Conservation (phyloP, 129 eudicot species). For the Centrapalus pauciflorus region DNA sequence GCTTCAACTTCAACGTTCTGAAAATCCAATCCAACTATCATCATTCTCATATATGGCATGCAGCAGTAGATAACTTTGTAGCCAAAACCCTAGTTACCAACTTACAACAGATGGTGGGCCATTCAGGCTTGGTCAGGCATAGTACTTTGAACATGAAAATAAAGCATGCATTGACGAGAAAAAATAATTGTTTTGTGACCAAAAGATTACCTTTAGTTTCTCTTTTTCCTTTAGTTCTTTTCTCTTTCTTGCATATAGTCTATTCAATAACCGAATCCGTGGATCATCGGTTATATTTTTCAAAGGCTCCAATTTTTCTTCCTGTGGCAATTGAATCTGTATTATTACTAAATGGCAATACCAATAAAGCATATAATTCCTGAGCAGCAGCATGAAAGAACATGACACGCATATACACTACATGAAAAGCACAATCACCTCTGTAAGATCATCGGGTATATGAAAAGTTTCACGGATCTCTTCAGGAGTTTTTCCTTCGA, state of each 20-base stretch:
- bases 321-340: constrained; percentile 40
- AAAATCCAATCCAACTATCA: constrained; percentile 8
- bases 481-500: constrained; percentile 89
- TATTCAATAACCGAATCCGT: constrained; percentile 74
- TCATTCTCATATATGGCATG: constrained; percentile 11
- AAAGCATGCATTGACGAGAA: neutral
- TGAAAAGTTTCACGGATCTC: constrained; percentile 89
- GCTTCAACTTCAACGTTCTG: constrained; percentile 70
- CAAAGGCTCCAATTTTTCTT: constrained; percentile 88
- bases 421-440: constrained; percentile 39
- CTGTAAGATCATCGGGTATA: constrained; percentile 93
- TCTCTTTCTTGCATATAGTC: constrained; percentile 91
- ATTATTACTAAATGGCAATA: constrained; percentile 7
- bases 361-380: neutral
- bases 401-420: constrained; percentile 25
- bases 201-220: constrained; percentile 51
- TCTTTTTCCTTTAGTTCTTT: constrained; percentile 75
- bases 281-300: constrained; percentile 85
- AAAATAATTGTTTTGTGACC: constrained; percentile 1
- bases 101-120: neutral
- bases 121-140: neutral
- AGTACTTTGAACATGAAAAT: neutral
- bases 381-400: neutral
- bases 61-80: neutral
- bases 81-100: neutral